These are phyloP conservation scores for Phenoliferia sp. DNA, from an alignment of 1,284 basidiomycete genomes.

Conservation along the genomic window DNA sequence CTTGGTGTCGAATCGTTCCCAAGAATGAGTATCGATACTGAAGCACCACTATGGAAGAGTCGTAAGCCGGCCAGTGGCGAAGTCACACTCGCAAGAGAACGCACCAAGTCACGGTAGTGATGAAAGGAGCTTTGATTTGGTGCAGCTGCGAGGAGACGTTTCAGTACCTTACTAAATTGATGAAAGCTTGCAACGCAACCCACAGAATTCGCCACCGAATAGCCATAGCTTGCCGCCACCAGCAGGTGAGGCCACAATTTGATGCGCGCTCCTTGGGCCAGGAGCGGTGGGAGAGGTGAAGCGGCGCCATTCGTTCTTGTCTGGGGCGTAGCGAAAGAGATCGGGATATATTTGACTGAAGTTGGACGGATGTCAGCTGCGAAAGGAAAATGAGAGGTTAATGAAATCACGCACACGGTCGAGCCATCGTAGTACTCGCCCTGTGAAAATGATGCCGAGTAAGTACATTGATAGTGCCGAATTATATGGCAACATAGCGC, in stretches of 20 bases:
- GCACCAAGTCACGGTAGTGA: slow-evolving; percentile 73
- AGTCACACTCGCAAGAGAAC: not conserved
- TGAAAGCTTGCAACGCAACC: slow-evolving; percentile 24
- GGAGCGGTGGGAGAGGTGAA: slow-evolving; percentile 77
- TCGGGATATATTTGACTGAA: slow-evolving; percentile 64
- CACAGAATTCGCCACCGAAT: slow-evolving; percentile 54
- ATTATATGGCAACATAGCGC: not conserved
- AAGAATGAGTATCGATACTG: slow-evolving; percentile 65
- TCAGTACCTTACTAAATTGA: not conserved
- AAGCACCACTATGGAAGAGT: slow-evolving; percentile 45
- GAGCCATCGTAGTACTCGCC: slow-evolving; percentile 82
- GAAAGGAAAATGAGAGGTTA: not conserved
- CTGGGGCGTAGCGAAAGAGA: slow-evolving; percentile 72
- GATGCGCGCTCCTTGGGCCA: slow-evolving; percentile 77
- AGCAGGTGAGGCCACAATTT: slow-evolving; percentile 63
- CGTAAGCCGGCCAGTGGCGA: not conserved
- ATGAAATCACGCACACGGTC: slow-evolving; percentile 26
- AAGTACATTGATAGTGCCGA: not conserved
- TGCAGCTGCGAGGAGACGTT: slow-evolving; percentile 46
- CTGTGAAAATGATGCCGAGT: slow-evolving; percentile 41
- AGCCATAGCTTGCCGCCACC: slow-evolving; percentile 79
- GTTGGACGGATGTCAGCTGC: not conserved
- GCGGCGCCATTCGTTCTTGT: slow-evolving; percentile 83
- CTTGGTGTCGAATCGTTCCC: slow-evolving; percentile 88
- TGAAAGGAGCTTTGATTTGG: slow-evolving; percentile 82